phyloP scores from a whole-genome alignment of 805 yeast species.

The Tetrapisispora iriomotensis region DNA sequence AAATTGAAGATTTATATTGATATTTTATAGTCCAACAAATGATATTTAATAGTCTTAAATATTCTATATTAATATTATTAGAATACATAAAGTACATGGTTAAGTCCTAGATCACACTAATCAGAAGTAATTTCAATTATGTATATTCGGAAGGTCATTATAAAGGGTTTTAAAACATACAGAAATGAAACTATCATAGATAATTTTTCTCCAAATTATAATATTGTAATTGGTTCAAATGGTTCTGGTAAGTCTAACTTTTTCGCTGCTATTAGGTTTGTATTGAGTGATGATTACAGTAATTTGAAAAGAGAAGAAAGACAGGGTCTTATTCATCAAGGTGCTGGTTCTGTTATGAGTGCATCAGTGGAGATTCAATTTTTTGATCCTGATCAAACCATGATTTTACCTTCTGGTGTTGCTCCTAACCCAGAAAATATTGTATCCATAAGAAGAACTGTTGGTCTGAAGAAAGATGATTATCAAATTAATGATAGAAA shows the following conservation, averaged over 20 bases:
- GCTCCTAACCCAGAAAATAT: slow-evolving; percentile 38
- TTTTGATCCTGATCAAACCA: slow-evolving; percentile 68
- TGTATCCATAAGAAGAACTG: slow-evolving; percentile 72
- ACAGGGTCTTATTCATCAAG: slow-evolving; percentile 81
- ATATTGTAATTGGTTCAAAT: slow-evolving; percentile 83
- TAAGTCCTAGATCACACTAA: too few species aligned
- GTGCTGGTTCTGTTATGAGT: slow-evolving; percentile 81
- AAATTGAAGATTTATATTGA: too few species aligned
- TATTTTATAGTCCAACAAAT: too few species aligned
- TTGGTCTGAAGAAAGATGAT: slow-evolving; percentile 89
- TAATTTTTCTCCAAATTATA: slow-evolving; percentile 66
- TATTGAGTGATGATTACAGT: slow-evolving; percentile 79
- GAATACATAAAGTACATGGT: too few species aligned
- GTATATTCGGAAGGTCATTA: slow-evolving; percentile 46
- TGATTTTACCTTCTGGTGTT: slow-evolving; percentile 44
- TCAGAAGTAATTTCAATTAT: too few species aligned
- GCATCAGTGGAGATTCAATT: slow-evolving; percentile 87
- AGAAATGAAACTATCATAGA: slow-evolving; percentile 73
- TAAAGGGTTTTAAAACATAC: slow-evolving; percentile 92
- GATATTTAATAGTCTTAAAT: too few species aligned
- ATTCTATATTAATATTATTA: too few species aligned
- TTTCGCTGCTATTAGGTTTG: slow-evolving; percentile 91
- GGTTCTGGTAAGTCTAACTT: slow-evolving; percentile 97
- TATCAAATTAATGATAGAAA: slow-evolving; percentile 73
- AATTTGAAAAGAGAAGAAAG: slow-evolving; percentile 79